phyloP scores from a whole-genome alignment of 495 filamentous ascomycete species.

The Rhizodiscina lignyota region DNA sequence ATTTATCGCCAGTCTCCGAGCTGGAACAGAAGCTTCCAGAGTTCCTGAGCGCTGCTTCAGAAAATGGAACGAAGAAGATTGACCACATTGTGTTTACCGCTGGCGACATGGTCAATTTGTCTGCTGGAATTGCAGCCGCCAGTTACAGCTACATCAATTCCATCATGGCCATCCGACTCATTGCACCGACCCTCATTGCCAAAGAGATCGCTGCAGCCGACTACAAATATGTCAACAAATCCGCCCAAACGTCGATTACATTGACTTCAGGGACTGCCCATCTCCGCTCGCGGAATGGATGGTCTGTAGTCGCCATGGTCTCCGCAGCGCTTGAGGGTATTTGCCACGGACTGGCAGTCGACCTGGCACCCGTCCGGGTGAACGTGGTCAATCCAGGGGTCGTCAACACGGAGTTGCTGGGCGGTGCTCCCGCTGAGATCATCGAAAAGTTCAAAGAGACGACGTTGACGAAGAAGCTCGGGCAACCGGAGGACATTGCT shows the following conservation, averaged over 20 bases:
- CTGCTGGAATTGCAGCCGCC: too few relatives aligned
- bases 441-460: slow-evolving; percentile 21
- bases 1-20: slow-evolving; percentile 11
- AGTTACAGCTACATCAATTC: too few relatives aligned
- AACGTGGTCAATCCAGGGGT: slow-evolving; percentile 18
- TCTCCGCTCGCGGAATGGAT: too few relatives aligned
- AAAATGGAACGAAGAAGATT: slow-evolving; percentile 8
- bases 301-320: too few relatives aligned
- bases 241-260: slow-evolving; percentile 10
- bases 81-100: slow-evolving; percentile 23
- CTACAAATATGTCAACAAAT: slow-evolving; percentile 8
- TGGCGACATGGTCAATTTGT: too few relatives aligned
- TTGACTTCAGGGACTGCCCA: slow-evolving; percentile 21
- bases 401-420: slow-evolving; percentile 20
- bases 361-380: slow-evolving; percentile 19
- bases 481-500: slow-evolving; percentile 16
- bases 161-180: too few relatives aligned
- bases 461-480: slow-evolving; percentile 11
- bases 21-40: slow-evolving; percentile 13
- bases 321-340: too few relatives aligned
- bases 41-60: slow-evolving; percentile 12
- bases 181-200: slow-evolving; percentile 16
- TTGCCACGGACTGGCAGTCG: slow-evolving; percentile 18
- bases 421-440: slow-evolving; percentile 3
- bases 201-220: too few relatives aligned